Evolutionary conservation across 2,329 filamentous ascomycete genomes (phyloP), one percentile per base, ranked within the genome.

Genomic region (Aspergillus versicolor): DNA sequence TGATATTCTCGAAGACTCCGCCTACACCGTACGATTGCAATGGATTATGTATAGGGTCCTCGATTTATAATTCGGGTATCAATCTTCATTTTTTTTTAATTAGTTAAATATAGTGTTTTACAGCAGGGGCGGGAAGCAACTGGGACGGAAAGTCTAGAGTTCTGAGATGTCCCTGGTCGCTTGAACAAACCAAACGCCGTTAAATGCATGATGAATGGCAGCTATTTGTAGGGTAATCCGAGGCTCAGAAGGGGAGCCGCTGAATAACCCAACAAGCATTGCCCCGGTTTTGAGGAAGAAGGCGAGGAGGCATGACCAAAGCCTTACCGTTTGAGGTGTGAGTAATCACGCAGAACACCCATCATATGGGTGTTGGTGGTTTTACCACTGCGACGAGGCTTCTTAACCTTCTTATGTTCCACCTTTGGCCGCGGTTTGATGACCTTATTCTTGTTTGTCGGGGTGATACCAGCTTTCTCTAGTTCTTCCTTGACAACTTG

Each of bases 361-460:
- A 82, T 82, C 91, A 96, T 95, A 72, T 96, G 92, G 27, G 86
- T 86, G 71, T 96, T 96, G 24, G 91, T 95, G 56, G 88, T 87
- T 81, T 92, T 94, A 63, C 89, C 90, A 42, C 85, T 85, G 58
- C 87, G 83, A 63, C 90, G 84, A 44, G 86, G 81, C 72, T 90
- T 90, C 77, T 90, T 89, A 74, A 87, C 86, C 77, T 88, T 88
- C 77, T 90, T 89, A 64, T 87, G 85, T 59, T 82, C 73, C 41
- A 77, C 69, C 65, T 84, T 84, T 21, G 82, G 77, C 40, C 78
- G 75, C 55, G 79, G 77, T 67, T 85, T 86, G 54, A 84, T 73
- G 52, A 84, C 83, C 58, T 90, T 90, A 64, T 92, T 89, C 63
- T 92, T 90, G 74, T 88, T 93, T 38, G 91, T 91, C 0, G 92